Conservation (phyloP, 371 early-diverging fungal genomes). For the Hamiltosporidium magnivora region DNA sequence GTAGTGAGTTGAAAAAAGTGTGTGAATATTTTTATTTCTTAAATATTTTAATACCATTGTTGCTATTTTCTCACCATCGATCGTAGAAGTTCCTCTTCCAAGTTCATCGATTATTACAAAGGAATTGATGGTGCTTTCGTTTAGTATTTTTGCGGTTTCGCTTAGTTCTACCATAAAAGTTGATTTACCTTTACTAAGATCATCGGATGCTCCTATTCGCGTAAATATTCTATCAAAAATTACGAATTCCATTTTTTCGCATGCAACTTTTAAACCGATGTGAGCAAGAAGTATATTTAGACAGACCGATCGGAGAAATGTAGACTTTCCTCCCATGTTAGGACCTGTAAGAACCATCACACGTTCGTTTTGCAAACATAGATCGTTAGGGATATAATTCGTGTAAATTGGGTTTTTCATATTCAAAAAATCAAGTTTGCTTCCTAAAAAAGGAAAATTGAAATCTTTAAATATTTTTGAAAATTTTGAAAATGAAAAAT, state of each 20-base stretch:
- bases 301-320: constrained; percentile 64
- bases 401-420: constrained; percentile 45
- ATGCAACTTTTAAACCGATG: constrained; percentile 85
- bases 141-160: constrained; percentile 81
- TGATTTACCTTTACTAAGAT: constrained; percentile 67
- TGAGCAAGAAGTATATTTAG: constrained; percentile 91
- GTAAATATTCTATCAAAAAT: constrained; percentile 75
- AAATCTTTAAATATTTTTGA: constrained; percentile 61
- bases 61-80: constrained; percentile 92
- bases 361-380: constrained; percentile 55
- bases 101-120: constrained; percentile 96
- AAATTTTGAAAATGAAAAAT: constrained; percentile 66
- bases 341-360: constrained; percentile 92
- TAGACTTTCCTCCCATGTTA: constrained; percentile 89
- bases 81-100: constrained; percentile 92
- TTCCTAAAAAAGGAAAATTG: constrained; percentile 1
- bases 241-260: constrained; percentile 63
- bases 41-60: constrained; percentile 75
- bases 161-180: constrained; percentile 95
- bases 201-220: constrained; percentile 72
- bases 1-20: constrained; percentile 79
- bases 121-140: constrained; percentile 73
- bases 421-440: constrained; percentile 7
- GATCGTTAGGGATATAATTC: constrained; percentile 74
- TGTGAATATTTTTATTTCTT: constrained; percentile 48